These are phyloP conservation scores for Gossypium trilobum DNA, from an alignment of 441 rosid genomes.

Conservation along the genomic window DNA sequence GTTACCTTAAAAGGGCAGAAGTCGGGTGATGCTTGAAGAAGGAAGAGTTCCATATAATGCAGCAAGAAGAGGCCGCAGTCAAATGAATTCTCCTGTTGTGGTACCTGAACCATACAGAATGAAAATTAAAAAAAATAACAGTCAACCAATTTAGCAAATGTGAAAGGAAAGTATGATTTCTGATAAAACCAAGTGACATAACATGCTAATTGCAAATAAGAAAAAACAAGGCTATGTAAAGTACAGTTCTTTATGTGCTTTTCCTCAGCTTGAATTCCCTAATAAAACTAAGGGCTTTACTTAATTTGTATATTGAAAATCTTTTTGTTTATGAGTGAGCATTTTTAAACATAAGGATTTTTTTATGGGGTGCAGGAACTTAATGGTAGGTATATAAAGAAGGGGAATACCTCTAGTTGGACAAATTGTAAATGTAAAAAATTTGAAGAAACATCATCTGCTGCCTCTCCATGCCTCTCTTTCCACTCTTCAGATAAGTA, in stretches of 20 bases:
- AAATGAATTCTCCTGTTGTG: slow-evolving; percentile 76
- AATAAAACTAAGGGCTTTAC: background rate
- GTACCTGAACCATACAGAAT: slow-evolving; percentile 42
- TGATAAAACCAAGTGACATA: background rate
- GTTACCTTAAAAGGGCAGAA: slow-evolving; percentile 46
- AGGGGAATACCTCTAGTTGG: slow-evolving; percentile 51
- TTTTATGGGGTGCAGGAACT: background rate
- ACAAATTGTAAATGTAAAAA: slow-evolving; percentile 38
- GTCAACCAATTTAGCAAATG: background rate
- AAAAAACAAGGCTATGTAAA: background rate
- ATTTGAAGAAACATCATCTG: slow-evolving; percentile 33
- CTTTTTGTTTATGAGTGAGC: background rate
- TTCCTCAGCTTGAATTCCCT: background rate
- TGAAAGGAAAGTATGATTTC: background rate
- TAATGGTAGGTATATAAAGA: background rate
- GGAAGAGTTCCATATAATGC: slow-evolving; percentile 63
- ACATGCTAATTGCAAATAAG: background rate
- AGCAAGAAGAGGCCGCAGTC: slow-evolving; percentile 86
- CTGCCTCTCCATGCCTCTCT: slow-evolving; percentile 37
- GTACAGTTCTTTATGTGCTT: background rate
- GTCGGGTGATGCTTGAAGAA: slow-evolving; percentile 46
- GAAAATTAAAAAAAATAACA: background rate
- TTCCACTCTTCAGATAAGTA: slow-evolving; percentile 74
- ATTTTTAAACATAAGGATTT: background rate
- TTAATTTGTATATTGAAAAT: background rate